Evolutionary conservation across 2,329 filamentous ascomycete species (phyloP).

Genomic region (Colletotrichum sp.): DNA sequence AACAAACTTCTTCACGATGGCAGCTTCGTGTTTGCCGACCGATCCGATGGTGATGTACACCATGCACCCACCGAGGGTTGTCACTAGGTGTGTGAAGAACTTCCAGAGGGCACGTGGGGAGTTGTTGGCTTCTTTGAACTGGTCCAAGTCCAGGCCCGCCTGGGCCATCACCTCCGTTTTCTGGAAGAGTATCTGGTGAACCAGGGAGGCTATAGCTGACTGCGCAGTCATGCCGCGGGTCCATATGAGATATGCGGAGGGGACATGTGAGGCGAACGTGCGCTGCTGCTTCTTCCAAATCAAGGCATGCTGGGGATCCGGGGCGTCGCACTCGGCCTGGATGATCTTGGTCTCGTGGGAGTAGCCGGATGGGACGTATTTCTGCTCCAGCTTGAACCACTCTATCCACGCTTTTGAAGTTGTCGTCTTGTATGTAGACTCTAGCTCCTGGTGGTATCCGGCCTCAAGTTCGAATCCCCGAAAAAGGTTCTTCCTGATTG

Average conservation of each 20-base stretch:
- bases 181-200: constrained; percentile 31
- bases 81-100: constrained; percentile 25
- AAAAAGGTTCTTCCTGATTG: constrained; percentile 28
- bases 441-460: constrained; percentile 29
- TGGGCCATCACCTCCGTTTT: constrained; percentile 25
- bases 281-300: constrained; percentile 30
- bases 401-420: constrained; percentile 28
- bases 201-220: constrained; percentile 27
- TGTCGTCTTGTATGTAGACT: constrained; percentile 29
- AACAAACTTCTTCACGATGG: constrained; percentile 28
- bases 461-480: constrained; percentile 27
- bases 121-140: constrained; percentile 24
- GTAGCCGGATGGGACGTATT: constrained; percentile 27
- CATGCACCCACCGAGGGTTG: constrained; percentile 25
- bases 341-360: constrained; percentile 23
- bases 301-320: constrained; percentile 30
- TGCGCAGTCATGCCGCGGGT: constrained; percentile 32
- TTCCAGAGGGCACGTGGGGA: constrained; percentile 26
- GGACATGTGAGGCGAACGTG: constrained; percentile 22
- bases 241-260: constrained; percentile 29
- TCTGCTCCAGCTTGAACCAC: constrained; percentile 30
- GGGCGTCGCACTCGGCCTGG: constrained; percentile 32
- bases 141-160: constrained; percentile 21
- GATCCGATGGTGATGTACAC: constrained; percentile 31
- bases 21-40: constrained; percentile 29